Evolutionary conservation across 768 basidiomycete genomes (phyloP).

Genomic region (Hypholoma sublateritium): DNA sequence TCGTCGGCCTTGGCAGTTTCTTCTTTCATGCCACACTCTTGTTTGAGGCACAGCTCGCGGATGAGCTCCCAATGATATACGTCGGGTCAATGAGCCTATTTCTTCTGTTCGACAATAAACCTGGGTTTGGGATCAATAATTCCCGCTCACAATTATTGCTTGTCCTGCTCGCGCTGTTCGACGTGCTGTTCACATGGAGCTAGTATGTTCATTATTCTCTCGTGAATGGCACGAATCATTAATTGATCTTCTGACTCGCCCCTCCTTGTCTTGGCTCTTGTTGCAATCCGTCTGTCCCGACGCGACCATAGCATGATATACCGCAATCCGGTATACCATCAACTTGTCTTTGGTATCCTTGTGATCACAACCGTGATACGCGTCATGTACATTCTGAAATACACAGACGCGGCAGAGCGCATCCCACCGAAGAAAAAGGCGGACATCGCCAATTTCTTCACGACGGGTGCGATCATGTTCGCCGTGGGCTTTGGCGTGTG

Average conservation of each 20-base stretch:
- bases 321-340: constrained; percentile 80
- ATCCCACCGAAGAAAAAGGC: constrained; percentile 44
- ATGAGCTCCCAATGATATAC: constrained; percentile 84
- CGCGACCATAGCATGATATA: constrained; percentile 47
- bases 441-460: constrained; percentile 45
- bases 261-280: background rate
- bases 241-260: background rate
- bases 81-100: constrained; percentile 61
- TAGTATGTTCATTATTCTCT: constrained; percentile 55
- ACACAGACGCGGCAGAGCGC: constrained; percentile 35
- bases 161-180: constrained; percentile 42
- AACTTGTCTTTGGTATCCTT: constrained; percentile 66
- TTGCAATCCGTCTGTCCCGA: constrained; percentile 1
- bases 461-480: constrained; percentile 55
- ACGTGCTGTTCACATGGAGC: constrained; percentile 64
- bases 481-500: constrained; percentile 68
- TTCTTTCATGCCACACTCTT: constrained; percentile 77
- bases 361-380: constrained; percentile 50
- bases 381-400: constrained; percentile 50
- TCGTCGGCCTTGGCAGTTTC: constrained; percentile 77
- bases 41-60: constrained; percentile 76
- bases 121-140: constrained; percentile 44
- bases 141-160: constrained; percentile 40
- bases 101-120: constrained; percentile 56
- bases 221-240: background rate